A percentile compares a stretch with the other conserved stretches of the same genome.
Evolutionary conservation across 805 yeast genomes (phyloP).

Genomic region (Priceomyces haplophilus): DNA sequence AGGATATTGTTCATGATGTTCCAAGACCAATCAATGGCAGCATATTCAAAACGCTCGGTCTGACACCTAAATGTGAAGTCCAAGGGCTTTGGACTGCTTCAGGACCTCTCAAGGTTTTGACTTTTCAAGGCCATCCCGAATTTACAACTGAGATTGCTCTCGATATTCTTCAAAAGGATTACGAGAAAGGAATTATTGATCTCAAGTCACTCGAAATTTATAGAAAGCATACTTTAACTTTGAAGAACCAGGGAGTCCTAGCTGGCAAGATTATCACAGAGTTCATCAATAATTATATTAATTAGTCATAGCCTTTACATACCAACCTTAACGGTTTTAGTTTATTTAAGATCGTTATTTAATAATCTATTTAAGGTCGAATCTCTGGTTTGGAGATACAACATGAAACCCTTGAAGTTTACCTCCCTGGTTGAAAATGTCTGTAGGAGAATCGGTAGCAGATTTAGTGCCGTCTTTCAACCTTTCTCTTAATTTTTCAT

Average conservation of each 20-base stretch:
- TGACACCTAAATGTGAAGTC: constrained; percentile 50
- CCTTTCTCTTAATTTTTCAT: constrained; percentile 32
- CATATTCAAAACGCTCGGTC: constrained; percentile 43
- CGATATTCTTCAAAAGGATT: constrained; percentile 20
- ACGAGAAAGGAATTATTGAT: constrained; percentile 18
- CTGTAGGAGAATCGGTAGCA: constrained; percentile 1
- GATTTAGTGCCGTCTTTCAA: constrained; percentile 6
- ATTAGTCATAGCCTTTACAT: neutral
- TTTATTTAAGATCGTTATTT: too few relatives aligned
- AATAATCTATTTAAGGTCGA: constrained; percentile 15
- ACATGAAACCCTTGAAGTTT: constrained; percentile 39
- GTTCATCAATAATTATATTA: constrained; percentile 17
- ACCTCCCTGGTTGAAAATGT: constrained; percentile 23
- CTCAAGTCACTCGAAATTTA: constrained; percentile 25
- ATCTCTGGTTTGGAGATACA: constrained; percentile 30
- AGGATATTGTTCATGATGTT: constrained; percentile 36
- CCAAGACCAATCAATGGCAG: constrained; percentile 37
- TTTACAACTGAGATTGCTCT: constrained; percentile 42
- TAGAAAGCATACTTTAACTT: constrained; percentile 20
- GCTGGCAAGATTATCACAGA: constrained; percentile 35
- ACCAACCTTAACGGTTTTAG: too few relatives aligned
- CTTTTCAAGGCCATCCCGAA: constrained; percentile 93
- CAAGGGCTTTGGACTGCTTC: constrained; percentile 61
- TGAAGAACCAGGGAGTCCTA: constrained; percentile 39
- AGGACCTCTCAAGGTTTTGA: constrained; percentile 48